A percentile compares a stretch with the other conserved stretches of the same genome.
phyloP scores from a whole-genome alignment of 192 early-diverging fungal species.

The Rhizoclosmatium sp. region DNA sequence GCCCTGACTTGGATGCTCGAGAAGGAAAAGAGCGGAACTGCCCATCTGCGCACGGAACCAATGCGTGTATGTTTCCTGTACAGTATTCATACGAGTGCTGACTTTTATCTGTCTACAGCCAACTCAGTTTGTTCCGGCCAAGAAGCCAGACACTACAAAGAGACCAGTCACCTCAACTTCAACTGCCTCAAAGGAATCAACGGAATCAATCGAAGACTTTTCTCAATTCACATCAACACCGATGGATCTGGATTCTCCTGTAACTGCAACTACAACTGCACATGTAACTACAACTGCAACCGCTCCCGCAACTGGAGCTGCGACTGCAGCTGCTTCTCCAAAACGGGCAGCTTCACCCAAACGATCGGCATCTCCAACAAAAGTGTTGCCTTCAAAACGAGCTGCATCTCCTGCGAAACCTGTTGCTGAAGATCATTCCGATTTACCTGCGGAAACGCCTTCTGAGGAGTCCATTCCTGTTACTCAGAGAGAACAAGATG shows the following conservation, averaged over 20 bases:
- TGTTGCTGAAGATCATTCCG: no score
- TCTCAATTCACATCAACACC: no score
- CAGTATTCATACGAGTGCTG: background rate
- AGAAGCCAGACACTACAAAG: background rate
- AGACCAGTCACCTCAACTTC: no score
- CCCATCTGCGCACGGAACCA: conserved; percentile 74
- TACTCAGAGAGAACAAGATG: conserved; percentile 18
- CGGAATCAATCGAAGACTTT: no score
- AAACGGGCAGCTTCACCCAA: no score
- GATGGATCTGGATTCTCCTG: no score
- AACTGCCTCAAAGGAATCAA: no score
- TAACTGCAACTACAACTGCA: no score
- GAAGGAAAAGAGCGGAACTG: conserved; percentile 53
- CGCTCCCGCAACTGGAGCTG: background rate
- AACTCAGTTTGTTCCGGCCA: conserved; percentile 8
- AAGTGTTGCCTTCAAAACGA: background rate
- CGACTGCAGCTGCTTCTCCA: no score
- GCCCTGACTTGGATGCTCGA: conserved; percentile 91
- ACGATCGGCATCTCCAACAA: background rate
- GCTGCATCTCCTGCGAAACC: no score
- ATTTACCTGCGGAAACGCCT: no score
- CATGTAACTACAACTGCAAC: background rate
- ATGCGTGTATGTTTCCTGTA: conserved; percentile 25
- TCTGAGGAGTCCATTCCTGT: background rate
- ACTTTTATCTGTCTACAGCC: background rate